Conservation (phyloP, 1,284 basidiomycete species). For the Moesziomyces sp. region DNA sequence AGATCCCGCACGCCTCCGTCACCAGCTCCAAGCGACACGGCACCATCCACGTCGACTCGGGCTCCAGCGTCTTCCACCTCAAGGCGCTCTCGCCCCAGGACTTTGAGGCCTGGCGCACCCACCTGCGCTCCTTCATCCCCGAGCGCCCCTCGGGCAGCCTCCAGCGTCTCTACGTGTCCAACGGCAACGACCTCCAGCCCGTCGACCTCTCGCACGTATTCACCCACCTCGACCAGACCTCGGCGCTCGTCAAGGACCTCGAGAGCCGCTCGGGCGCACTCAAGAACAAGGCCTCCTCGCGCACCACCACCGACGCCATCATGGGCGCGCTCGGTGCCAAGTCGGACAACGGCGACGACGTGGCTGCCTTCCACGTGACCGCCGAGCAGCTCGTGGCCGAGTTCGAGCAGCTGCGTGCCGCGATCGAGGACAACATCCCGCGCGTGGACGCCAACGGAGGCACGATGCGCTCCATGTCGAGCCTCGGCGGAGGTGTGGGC, state of each 20-base stretch:
- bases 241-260: slow-evolving; percentile 50
- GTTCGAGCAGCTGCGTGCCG: slow-evolving; percentile 52
- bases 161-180: slow-evolving; percentile 49
- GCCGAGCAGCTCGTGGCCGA: slow-evolving; percentile 52
- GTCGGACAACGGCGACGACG: slow-evolving; percentile 20
- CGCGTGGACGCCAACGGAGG: slow-evolving; percentile 30
- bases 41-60: slow-evolving; percentile 66
- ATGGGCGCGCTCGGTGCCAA: slow-evolving; percentile 42
- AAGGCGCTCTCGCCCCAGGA: slow-evolving; percentile 62
- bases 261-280: slow-evolving; percentile 6
- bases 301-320: slow-evolving; percentile 23
- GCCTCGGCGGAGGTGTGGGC: slow-evolving; percentile 7
- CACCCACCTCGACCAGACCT: slow-evolving; percentile 47
- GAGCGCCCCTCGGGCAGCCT: slow-evolving; percentile 33
- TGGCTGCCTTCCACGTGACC: slow-evolving; percentile 38
- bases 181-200: slow-evolving; percentile 51
- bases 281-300: slow-evolving; percentile 17
- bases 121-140: slow-evolving; percentile 62
- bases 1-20: slow-evolving; percentile 65
- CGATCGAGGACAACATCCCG: slow-evolving; percentile 53
- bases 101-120: slow-evolving; percentile 61
- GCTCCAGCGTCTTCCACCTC: slow-evolving; percentile 63
- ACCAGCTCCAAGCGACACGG: slow-evolving; percentile 62
- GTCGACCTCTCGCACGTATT: slow-evolving; percentile 54
- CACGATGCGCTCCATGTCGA: slow-evolving; percentile 52